Base-by-base conservation (phyloP, 1,284 basidiomycete species). In the Gastroboletus turbinatus region DNA sequence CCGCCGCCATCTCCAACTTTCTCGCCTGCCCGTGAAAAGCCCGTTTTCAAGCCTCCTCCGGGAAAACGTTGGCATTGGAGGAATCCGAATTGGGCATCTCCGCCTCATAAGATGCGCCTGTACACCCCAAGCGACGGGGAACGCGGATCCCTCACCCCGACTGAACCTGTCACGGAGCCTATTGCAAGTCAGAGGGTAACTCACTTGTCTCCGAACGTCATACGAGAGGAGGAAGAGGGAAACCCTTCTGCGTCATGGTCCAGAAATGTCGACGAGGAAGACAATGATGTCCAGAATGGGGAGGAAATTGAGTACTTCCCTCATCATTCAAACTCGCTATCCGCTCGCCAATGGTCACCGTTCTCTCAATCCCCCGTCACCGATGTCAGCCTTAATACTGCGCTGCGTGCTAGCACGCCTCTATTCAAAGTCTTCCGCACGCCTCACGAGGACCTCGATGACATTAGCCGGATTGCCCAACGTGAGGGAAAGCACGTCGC, bases 391-490 rank as follows among this genome's bases (percentile, higher is more conserved):
- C 59, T 70, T 16, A 56, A 65, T 36, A 62, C 68, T 21, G 69
- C 52, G 14, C 53, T 73, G 21, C 69, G 62, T 33, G 66, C 57
- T 11, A 72, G 72, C 44, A 73, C 68, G 4, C 72, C 69, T 30
- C 49, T 74, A 16, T 74, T 73, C 53, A 68, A 69, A 38, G 65
- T 74, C 13, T 74, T 74, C 43, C 61, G 72, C 13, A 73, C 70
- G 1, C 71, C 72, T 25, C 46, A 60, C 10, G 57, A 63, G 46
- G 71, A 73, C 23, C 57, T 70, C 17, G 59, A 67, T 16, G 52
- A 52, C 35, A 47, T 70, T 23, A 59, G 45, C 44, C 63, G 50
- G 42, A 68, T 59, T 5, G 69, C 69, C 16, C 58, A 55, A 35
- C 70, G 58, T 2, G 72, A 71, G 33, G 69, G 69, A 42, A 74